Conservation (phyloP, 108 stramenopile species). For the Skeletonema marinoi region DNA sequence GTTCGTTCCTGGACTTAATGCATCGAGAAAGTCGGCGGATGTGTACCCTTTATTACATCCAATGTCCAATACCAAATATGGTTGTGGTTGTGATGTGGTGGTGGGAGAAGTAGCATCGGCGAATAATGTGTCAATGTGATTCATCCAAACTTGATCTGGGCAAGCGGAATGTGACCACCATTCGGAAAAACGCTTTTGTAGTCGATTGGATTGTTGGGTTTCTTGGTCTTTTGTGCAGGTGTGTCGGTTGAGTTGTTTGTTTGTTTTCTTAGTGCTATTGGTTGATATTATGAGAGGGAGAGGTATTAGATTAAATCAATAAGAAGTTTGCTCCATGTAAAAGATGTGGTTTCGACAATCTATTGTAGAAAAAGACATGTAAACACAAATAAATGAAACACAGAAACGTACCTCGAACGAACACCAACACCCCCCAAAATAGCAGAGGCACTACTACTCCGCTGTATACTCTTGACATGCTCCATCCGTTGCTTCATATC, state of each 20-base stretch:
- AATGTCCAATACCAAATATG: slow-evolving; percentile 36
- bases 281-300: too few species aligned
- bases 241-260: slow-evolving; percentile 4
- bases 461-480: not conserved
- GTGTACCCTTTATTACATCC: slow-evolving; percentile 54
- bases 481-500: not conserved
- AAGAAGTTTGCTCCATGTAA: too few species aligned
- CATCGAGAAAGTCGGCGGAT: slow-evolving; percentile 41
- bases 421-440: too few species aligned
- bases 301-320: too few species aligned
- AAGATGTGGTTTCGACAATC: too few species aligned
- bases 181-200: slow-evolving; percentile 22
- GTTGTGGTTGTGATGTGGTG: not conserved
- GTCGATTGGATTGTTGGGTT: slow-evolving; percentile 7
- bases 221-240: slow-evolving; percentile 15
- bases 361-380: too few species aligned
- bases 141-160: slow-evolving; percentile 47
- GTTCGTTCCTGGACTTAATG: slow-evolving; percentile 25
- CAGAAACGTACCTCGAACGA: too few species aligned
- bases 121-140: slow-evolving; percentile 5
- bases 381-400: too few species aligned
- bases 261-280: not conserved
- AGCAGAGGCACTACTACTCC: too few species aligned
- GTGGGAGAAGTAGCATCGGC: not conserved
- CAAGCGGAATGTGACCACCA: slow-evolving; percentile 50